A percentile compares a stretch with the other conserved stretches of the same genome.
Evolutionary conservation across 2,329 filamentous ascomycete species (phyloP).

Genomic region (Chaetomiaceae sp.): DNA sequence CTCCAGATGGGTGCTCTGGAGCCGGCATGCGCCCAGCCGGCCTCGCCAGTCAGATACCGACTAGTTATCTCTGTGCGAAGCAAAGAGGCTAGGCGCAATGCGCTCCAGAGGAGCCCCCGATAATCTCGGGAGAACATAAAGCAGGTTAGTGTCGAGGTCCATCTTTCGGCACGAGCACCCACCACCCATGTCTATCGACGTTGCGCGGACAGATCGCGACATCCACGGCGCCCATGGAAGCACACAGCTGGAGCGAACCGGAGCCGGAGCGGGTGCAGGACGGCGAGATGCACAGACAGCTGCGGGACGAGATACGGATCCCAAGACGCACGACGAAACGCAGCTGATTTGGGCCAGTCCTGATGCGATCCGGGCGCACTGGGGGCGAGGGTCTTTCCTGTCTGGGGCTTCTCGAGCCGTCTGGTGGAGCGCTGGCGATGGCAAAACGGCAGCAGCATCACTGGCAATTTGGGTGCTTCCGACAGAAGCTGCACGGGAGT

Average conservation of each 20-base stretch:
- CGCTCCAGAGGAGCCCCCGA: slow-evolving; percentile 28
- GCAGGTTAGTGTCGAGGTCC: slow-evolving; percentile 32
- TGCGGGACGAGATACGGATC: slow-evolving; percentile 13
- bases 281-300: background rate
- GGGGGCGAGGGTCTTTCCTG: slow-evolving; percentile 22
- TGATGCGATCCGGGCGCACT: slow-evolving; percentile 21
- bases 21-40: slow-evolving; percentile 16
- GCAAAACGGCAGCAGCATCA: slow-evolving; percentile 12
- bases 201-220: slow-evolving; percentile 24
- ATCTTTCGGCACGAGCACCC: slow-evolving; percentile 30
- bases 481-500: slow-evolving; percentile 18
- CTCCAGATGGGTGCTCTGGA: slow-evolving; percentile 16
- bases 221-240: slow-evolving; percentile 13
- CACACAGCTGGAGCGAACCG: slow-evolving; percentile 17
- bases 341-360: slow-evolving; percentile 20
- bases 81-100: slow-evolving; percentile 29
- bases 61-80: slow-evolving; percentile 33
- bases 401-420: slow-evolving; percentile 23
- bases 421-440: slow-evolving; percentile 17
- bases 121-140: slow-evolving; percentile 38
- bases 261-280: slow-evolving; percentile 20
- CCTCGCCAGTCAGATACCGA: slow-evolving; percentile 37
- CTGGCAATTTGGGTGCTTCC: slow-evolving; percentile 17
- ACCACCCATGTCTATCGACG: slow-evolving; percentile 26
- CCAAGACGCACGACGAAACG: slow-evolving; percentile 2